phyloP scores from a whole-genome alignment of 148 eudicot species.

The Persicaria tinctoria region DNA sequence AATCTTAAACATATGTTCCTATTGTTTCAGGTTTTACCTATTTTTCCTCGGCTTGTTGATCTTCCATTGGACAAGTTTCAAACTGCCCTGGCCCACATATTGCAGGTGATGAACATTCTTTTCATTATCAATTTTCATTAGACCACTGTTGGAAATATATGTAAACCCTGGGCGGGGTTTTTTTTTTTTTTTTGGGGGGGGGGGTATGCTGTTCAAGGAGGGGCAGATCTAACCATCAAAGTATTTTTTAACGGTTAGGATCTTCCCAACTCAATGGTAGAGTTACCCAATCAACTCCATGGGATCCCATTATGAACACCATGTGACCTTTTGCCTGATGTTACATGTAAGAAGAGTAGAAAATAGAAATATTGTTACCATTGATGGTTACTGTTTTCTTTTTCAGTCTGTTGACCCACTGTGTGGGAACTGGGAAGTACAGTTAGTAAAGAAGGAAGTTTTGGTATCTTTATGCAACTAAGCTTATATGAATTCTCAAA shows the following conservation, averaged over 20 bases:
- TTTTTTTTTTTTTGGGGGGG: too few species aligned
- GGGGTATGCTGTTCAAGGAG: too few species aligned
- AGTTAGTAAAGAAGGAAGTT: not conserved
- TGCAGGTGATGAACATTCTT: conserved; percentile 48
- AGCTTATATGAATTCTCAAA: not conserved
- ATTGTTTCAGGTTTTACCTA: conserved; percentile 70
- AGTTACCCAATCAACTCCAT: too few species aligned
- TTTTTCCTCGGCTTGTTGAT: conserved; percentile 83
- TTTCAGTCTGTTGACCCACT: not conserved
- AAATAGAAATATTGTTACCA: not conserved
- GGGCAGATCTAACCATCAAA: too few species aligned
- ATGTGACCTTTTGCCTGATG: not conserved
- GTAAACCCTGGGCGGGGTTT: not conserved
- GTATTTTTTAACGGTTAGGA: too few species aligned
- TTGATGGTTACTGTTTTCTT: not conserved
- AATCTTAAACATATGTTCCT: conserved; percentile 9
- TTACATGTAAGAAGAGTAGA: not conserved
- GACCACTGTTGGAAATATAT: not conserved
- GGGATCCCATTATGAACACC: not conserved
- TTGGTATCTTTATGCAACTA: not conserved
- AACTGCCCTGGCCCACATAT: conserved; percentile 79
- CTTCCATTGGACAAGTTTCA: conserved; percentile 92
- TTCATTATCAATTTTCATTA: conserved; percentile 1
- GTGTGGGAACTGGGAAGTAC: not conserved
- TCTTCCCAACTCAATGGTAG: too few species aligned